These are phyloP conservation scores for Penicillium bialowiezense DNA, from an alignment of 495 filamentous ascomycete genomes.

Conservation along the genomic window DNA sequence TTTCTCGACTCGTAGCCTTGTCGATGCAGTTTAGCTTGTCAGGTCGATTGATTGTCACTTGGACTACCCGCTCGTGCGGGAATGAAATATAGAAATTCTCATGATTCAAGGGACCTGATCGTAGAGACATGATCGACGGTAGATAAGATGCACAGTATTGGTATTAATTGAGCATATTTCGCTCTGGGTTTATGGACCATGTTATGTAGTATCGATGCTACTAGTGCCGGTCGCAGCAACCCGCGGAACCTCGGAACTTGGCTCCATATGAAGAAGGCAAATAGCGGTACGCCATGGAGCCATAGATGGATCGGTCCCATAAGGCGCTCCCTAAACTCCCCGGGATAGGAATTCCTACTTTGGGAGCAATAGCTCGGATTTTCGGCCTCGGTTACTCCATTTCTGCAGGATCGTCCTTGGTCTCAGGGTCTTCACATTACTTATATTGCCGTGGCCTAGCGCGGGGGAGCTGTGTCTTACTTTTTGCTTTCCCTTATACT, in stretches of 20 bases:
- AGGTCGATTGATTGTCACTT: conserved; percentile 43
- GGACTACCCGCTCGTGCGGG: conserved; percentile 38
- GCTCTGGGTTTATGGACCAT: too few relatives aligned
- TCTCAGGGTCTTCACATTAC: conserved; percentile 1
- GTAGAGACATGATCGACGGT: conserved; percentile 21
- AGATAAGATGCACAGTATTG: background rate
- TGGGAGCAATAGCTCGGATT: background rate
- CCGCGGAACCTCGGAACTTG: conserved; percentile 4
- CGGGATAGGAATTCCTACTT: background rate
- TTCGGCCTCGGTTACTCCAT: conserved; percentile 4
- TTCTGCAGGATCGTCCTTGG: conserved; percentile 2
- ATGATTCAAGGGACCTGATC: conserved; percentile 14
- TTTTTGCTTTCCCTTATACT: background rate
- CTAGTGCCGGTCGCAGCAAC: background rate
- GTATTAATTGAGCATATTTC: too few relatives aligned
- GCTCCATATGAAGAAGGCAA: background rate
- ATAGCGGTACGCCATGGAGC: too few relatives aligned
- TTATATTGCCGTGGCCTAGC: conserved; percentile 1
- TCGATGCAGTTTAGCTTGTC: conserved; percentile 49
- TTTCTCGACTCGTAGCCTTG: conserved; percentile 44
- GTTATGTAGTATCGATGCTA: background rate
- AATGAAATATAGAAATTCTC: conserved; percentile 37
- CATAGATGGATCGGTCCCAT: background rate
- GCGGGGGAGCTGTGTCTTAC: background rate
- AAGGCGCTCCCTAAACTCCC: background rate